Conservation (phyloP, 2,329 filamentous ascomycete species). For the Colletotrichum destructivum region DNA sequence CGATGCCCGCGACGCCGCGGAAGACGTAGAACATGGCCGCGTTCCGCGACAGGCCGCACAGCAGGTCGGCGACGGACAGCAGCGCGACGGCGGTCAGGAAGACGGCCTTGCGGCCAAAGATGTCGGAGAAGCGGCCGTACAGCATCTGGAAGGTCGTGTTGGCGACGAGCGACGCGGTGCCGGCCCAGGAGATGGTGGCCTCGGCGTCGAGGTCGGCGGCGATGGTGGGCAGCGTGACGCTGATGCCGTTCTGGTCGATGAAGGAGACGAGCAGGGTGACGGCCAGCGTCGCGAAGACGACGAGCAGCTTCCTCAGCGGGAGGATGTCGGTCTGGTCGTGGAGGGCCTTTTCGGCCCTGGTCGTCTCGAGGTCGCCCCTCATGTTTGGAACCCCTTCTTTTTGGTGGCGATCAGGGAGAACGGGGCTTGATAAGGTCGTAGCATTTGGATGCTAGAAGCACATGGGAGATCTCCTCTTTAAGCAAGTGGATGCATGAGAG, state of each 20-base stretch:
- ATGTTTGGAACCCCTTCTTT: slow-evolving; percentile 8
- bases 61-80: slow-evolving; percentile 69
- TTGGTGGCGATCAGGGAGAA: not conserved
- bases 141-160: slow-evolving; percentile 76
- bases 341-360: slow-evolving; percentile 59
- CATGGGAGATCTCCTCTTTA: too few species aligned
- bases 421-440: too few species aligned
- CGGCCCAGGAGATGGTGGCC: slow-evolving; percentile 70
- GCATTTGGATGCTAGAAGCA: not conserved
- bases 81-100: slow-evolving; percentile 67
- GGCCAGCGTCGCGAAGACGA: slow-evolving; percentile 67
- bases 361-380: slow-evolving; percentile 22
- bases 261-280: slow-evolving; percentile 68
- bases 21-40: slow-evolving; percentile 74
- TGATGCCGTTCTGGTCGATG: slow-evolving; percentile 72
- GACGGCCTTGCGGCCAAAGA: slow-evolving; percentile 73
- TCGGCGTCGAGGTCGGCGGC: slow-evolving; percentile 61
- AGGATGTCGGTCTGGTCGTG: slow-evolving; percentile 73
- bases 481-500: too few species aligned
- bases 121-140: slow-evolving; percentile 74
- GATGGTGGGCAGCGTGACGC: slow-evolving; percentile 66
- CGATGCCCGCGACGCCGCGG: slow-evolving; percentile 73
- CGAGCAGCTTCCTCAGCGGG: slow-evolving; percentile 62
- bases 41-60: slow-evolving; percentile 71
- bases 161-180: slow-evolving; percentile 67